These are phyloP conservation scores for Diutina siamensis DNA, from an alignment of 1,139 yeast species.

Conservation along the genomic window DNA sequence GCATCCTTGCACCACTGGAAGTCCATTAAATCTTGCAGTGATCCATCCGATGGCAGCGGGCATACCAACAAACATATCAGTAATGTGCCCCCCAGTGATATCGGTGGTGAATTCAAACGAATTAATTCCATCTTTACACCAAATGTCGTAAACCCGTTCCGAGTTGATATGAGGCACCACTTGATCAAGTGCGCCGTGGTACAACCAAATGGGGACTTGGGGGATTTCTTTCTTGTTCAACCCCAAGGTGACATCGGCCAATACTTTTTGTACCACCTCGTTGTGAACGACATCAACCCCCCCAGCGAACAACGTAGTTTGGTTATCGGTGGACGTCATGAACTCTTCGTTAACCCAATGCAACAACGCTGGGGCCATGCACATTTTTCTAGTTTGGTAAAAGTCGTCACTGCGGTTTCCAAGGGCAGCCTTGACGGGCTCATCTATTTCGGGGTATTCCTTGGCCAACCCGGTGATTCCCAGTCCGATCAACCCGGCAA, in stretches of 20 bases:
- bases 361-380: slow-evolving; percentile 8
- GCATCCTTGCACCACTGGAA: background rate
- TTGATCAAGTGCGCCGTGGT: slow-evolving; percentile 9
- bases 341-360: slow-evolving; percentile 10
- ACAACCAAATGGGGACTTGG: slow-evolving; percentile 10
- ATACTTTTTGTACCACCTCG: slow-evolving; percentile 6
- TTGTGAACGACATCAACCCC: slow-evolving; percentile 13
- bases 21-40: slow-evolving; percentile 10
- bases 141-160: slow-evolving; percentile 8
- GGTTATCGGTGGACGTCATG: slow-evolving; percentile 11
- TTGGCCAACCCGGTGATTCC: slow-evolving; percentile 18
- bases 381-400: slow-evolving; percentile 7
- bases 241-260: slow-evolving; percentile 9
- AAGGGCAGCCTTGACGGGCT: background rate
- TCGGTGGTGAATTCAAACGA: slow-evolving; percentile 15
- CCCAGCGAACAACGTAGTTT: slow-evolving; percentile 10
- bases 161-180: slow-evolving; percentile 9
- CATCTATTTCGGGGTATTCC: slow-evolving; percentile 17
- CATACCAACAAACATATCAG: slow-evolving; percentile 17
- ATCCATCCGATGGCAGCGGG: slow-evolving; percentile 23
- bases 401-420: slow-evolving; percentile 4
- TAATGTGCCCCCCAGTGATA: slow-evolving; percentile 16
- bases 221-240: slow-evolving; percentile 12
- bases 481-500: slow-evolving; percentile 17
- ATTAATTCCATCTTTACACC: slow-evolving; percentile 8